Percentiles rank a stretch among this genome's conserved stretches.
These are phyloP conservation scores for Colletotrichum sp. DNA, from an alignment of 2,329 filamentous ascomycete genomes.

Conservation along the genomic window DNA sequence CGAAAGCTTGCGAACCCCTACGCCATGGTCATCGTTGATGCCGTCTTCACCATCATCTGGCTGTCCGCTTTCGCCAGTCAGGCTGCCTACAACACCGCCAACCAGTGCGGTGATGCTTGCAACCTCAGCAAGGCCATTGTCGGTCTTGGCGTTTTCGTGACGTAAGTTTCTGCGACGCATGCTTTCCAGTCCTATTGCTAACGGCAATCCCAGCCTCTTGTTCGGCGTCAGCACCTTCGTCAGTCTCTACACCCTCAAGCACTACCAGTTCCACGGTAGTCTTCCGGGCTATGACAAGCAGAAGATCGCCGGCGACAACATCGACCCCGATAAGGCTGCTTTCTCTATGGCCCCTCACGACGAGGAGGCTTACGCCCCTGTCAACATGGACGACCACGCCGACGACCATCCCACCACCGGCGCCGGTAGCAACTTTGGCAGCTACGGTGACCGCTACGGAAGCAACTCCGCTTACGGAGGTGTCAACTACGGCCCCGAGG, in stretches of 20 bases:
- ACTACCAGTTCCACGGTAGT: conserved; percentile 65
- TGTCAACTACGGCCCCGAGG: conserved; percentile 31
- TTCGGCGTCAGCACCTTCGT: conserved; percentile 59
- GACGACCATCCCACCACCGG: conserved; percentile 37
- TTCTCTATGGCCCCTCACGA: conserved; percentile 72
- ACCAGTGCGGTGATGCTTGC: conserved; percentile 61
- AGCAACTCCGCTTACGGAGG: conserved; percentile 24
- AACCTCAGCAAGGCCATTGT: conserved; percentile 68
- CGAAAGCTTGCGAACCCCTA: conserved; percentile 66
- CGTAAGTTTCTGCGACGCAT: conserved; percentile 48
- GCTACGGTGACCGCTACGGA: conserved; percentile 36
- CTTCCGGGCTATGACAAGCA: conserved; percentile 66
- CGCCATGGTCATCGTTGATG: conserved; percentile 64
- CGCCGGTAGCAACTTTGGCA: conserved; percentile 28
- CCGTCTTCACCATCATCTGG: conserved; percentile 65
- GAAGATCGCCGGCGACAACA: conserved; percentile 52
- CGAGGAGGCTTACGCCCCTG: conserved; percentile 68
- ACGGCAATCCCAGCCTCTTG: conserved; percentile 50
- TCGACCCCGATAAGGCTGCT: conserved; percentile 72
- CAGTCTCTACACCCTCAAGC: conserved; percentile 64
- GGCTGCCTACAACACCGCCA: conserved; percentile 65
- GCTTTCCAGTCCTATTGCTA: conserved; percentile 4
- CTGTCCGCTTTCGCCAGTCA: conserved; percentile 70
- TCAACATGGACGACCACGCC: conserved; percentile 60
- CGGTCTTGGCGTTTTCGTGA: conserved; percentile 65